Evolutionary conservation across 2,329 filamentous ascomycete species (phyloP).

Genomic region (Fusarium setosum): DNA sequence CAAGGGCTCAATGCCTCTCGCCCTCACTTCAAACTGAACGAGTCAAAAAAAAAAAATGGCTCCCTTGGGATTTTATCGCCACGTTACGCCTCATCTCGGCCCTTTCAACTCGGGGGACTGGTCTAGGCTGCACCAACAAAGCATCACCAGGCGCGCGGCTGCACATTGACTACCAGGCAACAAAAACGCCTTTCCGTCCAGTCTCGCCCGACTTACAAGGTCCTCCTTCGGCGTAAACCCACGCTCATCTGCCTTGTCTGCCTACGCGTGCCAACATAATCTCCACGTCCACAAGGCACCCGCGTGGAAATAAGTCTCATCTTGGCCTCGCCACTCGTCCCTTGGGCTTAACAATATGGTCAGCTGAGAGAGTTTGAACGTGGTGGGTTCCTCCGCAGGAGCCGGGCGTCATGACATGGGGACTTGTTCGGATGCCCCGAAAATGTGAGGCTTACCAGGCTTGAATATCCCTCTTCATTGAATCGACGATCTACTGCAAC

Average conservation of each 20-base stretch:
- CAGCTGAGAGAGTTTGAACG: neutral
- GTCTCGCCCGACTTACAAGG: slow-evolving; percentile 4
- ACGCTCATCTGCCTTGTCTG: slow-evolving; percentile 22
- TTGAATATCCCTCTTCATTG: neutral
- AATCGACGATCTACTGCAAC: slow-evolving; percentile 2
- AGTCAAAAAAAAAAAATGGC: too few species aligned
- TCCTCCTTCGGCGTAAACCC: slow-evolving; percentile 1
- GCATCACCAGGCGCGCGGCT: slow-evolving; percentile 7
- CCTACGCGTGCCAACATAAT: neutral
- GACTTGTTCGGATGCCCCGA: slow-evolving; percentile 12
- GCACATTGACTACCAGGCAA: slow-evolving; percentile 5
- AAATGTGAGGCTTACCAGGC: slow-evolving; percentile 1
- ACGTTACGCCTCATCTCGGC: neutral
- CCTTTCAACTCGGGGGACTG: neutral
- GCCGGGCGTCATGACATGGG: too few species aligned
- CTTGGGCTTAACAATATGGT: neutral
- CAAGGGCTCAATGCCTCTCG: too few species aligned
- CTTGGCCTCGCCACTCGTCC: slow-evolving; percentile 23
- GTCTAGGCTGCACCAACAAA: neutral
- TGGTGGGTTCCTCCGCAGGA: slow-evolving; percentile 27
- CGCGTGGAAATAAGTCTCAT: neutral
- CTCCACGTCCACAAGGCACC: slow-evolving; percentile 6
- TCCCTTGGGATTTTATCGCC: neutral
- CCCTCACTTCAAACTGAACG: too few species aligned
- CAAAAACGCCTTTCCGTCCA: neutral